Evolutionary conservation across 2,329 filamentous ascomycete species (phyloP).

Genomic region (Sclerotinia glacialis): DNA sequence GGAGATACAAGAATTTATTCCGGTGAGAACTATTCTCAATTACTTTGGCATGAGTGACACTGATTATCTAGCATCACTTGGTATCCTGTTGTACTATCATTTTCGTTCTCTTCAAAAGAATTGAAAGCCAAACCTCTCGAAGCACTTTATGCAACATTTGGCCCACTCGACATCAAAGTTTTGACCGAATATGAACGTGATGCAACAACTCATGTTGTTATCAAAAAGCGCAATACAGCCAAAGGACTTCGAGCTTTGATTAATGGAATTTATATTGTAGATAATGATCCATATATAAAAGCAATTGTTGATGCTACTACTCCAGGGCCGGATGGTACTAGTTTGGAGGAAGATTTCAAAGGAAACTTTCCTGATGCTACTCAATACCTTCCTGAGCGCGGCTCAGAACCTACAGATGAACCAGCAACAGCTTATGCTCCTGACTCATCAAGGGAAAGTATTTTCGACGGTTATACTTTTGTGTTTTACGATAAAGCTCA

Average conservation of each 20-base stretch:
- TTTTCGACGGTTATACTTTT: conserved; percentile 88
- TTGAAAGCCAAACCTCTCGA: conserved; percentile 63
- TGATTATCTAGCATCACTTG: conserved; percentile 63
- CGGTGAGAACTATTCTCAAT: conserved; percentile 43
- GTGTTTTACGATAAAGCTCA: conserved; percentile 78
- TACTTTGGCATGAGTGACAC: conserved; percentile 18
- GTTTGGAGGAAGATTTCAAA: conserved; percentile 77
- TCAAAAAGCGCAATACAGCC: conserved; percentile 84
- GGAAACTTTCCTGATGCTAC: conserved; percentile 72
- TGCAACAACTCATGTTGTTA: conserved; percentile 81
- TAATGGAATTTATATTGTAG: conserved; percentile 73
- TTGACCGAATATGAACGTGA: conserved; percentile 66
- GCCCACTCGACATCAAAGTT: conserved; percentile 86
- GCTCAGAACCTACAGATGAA: conserved; percentile 70
- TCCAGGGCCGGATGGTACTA: conserved; percentile 29
- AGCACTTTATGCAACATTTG: conserved; percentile 63
- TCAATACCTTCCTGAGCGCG: conserved; percentile 68
- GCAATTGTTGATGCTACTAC: conserved; percentile 58
- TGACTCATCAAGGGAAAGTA: conserved; percentile 58
- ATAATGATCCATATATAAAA: conserved; percentile 65
- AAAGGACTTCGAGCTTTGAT: conserved; percentile 85
- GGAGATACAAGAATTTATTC: conserved; percentile 64
- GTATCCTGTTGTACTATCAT: conserved; percentile 77
- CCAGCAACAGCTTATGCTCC: conserved; percentile 67
- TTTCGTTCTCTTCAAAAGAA: conserved; percentile 71